These are phyloP conservation scores for Dryas drummondii DNA, from an alignment of 306 rosid species.

Conservation along the genomic window DNA sequence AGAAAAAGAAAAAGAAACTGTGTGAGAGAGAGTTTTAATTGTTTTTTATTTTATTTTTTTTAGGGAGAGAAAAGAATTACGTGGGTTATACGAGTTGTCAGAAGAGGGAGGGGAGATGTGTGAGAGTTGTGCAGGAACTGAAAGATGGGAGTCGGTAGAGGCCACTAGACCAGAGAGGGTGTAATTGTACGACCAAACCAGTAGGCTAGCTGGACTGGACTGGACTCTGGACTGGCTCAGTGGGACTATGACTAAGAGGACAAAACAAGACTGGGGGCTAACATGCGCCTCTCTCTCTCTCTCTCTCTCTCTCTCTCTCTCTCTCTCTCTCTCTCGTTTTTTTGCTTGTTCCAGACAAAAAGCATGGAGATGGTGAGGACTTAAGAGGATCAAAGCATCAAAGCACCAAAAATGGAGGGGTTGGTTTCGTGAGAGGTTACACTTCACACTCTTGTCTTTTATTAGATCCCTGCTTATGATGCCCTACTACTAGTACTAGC, in stretches of 20 bases:
- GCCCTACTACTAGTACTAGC: neutral
- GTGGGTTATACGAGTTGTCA: conserved; percentile 43
- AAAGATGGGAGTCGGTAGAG: conserved; percentile 7
- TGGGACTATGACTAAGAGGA: neutral
- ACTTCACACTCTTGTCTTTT: neutral
- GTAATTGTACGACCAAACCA: neutral
- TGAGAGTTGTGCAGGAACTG: conserved; percentile 14
- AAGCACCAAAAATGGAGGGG: neutral
- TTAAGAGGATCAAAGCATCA: neutral
- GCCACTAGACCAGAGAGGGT: neutral
- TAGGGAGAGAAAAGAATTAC: conserved; percentile 22
- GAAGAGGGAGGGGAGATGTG: conserved; percentile 26
- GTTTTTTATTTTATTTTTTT: neutral
- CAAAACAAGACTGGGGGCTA: neutral
- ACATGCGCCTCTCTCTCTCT: neutral
- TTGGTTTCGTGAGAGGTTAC: neutral
- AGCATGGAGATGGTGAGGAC: conserved; percentile 6
- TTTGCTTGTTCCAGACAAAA: conserved; percentile 11
- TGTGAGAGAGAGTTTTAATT: neutral
- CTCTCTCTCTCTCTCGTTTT: neutral
- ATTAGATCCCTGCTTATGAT: neutral
- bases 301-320: neutral
- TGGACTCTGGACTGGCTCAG: conserved; percentile 1
- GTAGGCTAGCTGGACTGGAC: neutral
- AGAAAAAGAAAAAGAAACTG: conserved; percentile 5